Percentiles rank a stretch among this genome's conserved stretches.
These are phyloP conservation scores for Fusarium nygamai DNA, from an alignment of 2,329 filamentous ascomycete genomes.

Conservation along the genomic window DNA sequence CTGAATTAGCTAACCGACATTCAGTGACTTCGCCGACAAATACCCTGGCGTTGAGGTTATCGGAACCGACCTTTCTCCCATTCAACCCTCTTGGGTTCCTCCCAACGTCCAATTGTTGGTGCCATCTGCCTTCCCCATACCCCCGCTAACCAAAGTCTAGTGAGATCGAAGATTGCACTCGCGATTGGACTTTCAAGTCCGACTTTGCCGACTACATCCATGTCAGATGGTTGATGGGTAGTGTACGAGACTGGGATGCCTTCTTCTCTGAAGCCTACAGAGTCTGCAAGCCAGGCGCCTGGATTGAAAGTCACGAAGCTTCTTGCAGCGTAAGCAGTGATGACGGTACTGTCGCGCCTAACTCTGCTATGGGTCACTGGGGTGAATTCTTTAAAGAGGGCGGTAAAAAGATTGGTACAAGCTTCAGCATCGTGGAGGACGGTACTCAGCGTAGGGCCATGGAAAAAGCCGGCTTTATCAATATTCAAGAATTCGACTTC, in stretches of 20 bases:
- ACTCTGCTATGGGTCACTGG: slow-evolving; percentile 45
- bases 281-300: slow-evolving; percentile 66
- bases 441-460: slow-evolving; percentile 30
- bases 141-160: not conserved
- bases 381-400: slow-evolving; percentile 44
- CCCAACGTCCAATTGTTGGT: slow-evolving; percentile 53
- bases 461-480: slow-evolving; percentile 36
- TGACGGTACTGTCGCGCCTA: slow-evolving; percentile 41
- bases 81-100: slow-evolving; percentile 47
- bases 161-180: slow-evolving; percentile 45
- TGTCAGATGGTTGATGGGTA: slow-evolving; percentile 64
- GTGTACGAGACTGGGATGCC: slow-evolving; percentile 64
- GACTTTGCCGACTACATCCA: slow-evolving; percentile 68
- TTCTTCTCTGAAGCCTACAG: slow-evolving; percentile 63
- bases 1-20: rapidly evolving
- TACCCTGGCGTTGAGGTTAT: slow-evolving; percentile 56
- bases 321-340: slow-evolving; percentile 42
- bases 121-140: no score
- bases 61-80: slow-evolving; percentile 64
- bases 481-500: slow-evolving; percentile 40
- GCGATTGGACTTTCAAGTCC: slow-evolving; percentile 44
- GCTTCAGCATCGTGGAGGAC: slow-evolving; percentile 39
- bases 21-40: slow-evolving; percentile 59
- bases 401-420: slow-evolving; percentile 45
- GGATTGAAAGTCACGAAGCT: slow-evolving; percentile 48